Evolutionary conservation across 805 yeast genomes (phyloP).

Genomic region (Starmerella apis): DNA sequence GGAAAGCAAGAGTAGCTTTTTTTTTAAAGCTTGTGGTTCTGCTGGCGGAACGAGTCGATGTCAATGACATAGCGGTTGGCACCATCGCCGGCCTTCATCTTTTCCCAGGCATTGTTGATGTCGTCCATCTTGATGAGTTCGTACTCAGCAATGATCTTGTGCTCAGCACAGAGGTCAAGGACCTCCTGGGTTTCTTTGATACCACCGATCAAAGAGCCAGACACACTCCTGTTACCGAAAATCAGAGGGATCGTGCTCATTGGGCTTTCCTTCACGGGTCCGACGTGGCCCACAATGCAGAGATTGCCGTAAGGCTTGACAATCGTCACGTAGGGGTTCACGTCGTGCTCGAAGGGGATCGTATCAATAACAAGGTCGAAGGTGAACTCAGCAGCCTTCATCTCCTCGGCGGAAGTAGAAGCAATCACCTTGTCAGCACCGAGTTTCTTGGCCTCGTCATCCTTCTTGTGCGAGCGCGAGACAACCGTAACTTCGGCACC

Average conservation of each 20-base stretch:
- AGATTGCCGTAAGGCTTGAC: slow-evolving; percentile 51
- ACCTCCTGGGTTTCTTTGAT: slow-evolving; percentile 55
- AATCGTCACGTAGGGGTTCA: slow-evolving; percentile 40
- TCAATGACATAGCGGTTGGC: slow-evolving; percentile 20
- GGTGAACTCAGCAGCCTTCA: slow-evolving; percentile 26
- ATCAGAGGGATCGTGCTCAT: slow-evolving; percentile 41
- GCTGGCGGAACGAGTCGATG: slow-evolving; percentile 4
- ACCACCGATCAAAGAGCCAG: slow-evolving; percentile 50
- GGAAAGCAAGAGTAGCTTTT: no score
- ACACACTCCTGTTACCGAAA: slow-evolving; percentile 33
- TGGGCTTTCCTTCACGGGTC: slow-evolving; percentile 30
- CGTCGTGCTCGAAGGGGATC: slow-evolving; percentile 41
- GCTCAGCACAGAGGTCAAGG: slow-evolving; percentile 52
- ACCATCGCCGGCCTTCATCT: slow-evolving; percentile 14
- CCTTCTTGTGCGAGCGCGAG: slow-evolving; percentile 44
- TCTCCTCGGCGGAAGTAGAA: slow-evolving; percentile 38
- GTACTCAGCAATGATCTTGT: slow-evolving; percentile 51
- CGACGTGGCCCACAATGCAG: slow-evolving; percentile 58
- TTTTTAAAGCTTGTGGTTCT: not conserved
- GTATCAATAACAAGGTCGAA: slow-evolving; percentile 48
- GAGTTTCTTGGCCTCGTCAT: slow-evolving; percentile 41
- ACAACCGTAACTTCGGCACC: slow-evolving; percentile 53
- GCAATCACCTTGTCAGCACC: slow-evolving; percentile 50
- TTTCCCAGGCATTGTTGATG: slow-evolving; percentile 19
- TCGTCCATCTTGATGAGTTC: slow-evolving; percentile 44